Evolutionary conservation across 2,329 filamentous ascomycete genomes (phyloP).

Genomic region (Colletotrichum shisoi): DNA sequence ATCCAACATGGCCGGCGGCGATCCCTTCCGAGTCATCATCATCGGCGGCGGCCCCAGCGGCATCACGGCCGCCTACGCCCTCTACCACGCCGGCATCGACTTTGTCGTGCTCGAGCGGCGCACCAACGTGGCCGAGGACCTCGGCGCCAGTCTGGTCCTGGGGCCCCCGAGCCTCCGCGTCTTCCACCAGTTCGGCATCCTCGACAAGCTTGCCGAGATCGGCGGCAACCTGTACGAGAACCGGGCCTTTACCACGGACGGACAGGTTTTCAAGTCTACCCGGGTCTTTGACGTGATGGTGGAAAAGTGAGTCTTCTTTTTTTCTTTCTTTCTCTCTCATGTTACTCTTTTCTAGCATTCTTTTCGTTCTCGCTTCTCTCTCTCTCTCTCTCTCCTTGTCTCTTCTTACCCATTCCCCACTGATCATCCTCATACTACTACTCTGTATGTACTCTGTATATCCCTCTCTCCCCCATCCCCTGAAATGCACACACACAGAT

Average conservation of each 20-base stretch:
- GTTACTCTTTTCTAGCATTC: too few species aligned
- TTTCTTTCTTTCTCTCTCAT: too few species aligned
- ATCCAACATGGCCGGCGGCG: conserved; percentile 43
- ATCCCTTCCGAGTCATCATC: conserved; percentile 45
- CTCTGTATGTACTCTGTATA: too few species aligned
- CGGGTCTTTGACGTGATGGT: not conserved
- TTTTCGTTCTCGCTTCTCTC: too few species aligned
- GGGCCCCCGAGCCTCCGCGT: conserved; percentile 44
- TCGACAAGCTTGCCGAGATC: conserved; percentile 25
- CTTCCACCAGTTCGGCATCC: conserved; percentile 47
- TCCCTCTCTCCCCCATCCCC: too few species aligned
- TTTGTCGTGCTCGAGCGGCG: conserved; percentile 48
- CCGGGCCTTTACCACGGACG: conserved; percentile 12
- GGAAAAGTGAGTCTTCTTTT: conserved; percentile 12
- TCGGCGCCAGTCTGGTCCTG: conserved; percentile 45
- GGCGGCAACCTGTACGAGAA: conserved; percentile 15
- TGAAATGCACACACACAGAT: too few species aligned
- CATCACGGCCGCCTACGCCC: conserved; percentile 45
- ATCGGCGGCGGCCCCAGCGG: conserved; percentile 47
- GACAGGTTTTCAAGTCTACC: conserved; percentile 16
- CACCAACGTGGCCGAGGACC: conserved; percentile 42
- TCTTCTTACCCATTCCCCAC: too few species aligned
- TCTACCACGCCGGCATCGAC: conserved; percentile 48
- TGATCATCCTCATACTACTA: too few species aligned
- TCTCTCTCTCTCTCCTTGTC: too few species aligned